Evolutionary conservation across 805 yeast species (phyloP).

Genomic region (fission yeast (Schizosaccharomyces pombe)): DNA sequence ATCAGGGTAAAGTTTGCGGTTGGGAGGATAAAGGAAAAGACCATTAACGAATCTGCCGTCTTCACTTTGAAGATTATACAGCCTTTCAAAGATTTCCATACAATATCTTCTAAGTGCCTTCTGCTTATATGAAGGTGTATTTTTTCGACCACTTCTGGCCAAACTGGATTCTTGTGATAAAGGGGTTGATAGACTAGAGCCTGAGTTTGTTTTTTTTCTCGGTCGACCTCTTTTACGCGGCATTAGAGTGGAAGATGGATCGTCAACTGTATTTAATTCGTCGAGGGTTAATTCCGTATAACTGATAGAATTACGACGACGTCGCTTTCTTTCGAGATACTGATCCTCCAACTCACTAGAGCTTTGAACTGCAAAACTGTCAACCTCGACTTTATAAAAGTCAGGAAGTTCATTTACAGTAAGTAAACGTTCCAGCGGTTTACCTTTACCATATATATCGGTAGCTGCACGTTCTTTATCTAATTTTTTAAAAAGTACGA

Average conservation of each 20-base stretch:
- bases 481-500: slow-evolving; percentile 34
- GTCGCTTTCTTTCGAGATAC: no score
- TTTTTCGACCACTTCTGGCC: not conserved
- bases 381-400: slow-evolving; percentile 22
- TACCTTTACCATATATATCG: slow-evolving; percentile 19
- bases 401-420: slow-evolving; percentile 56
- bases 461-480: slow-evolving; percentile 31
- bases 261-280: not conserved
- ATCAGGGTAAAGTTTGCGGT: slow-evolving; percentile 50
- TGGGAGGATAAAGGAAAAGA: slow-evolving; percentile 45
- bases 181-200: not conserved
- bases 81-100: not conserved
- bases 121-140: not conserved
- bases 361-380: not conserved
- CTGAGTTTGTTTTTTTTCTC: not conserved
- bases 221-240: not conserved
- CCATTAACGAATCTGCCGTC: slow-evolving; percentile 16
- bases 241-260: not conserved
- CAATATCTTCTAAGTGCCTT: not conserved
- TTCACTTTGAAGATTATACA: slow-evolving; percentile 16
- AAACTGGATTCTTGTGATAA: not conserved
- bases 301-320: not conserved
- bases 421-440: slow-evolving; percentile 28
- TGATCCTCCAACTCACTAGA: not conserved
- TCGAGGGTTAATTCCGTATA: not conserved